Conservation (phyloP, 768 basidiomycete species). For the Mycena rosella region DNA sequence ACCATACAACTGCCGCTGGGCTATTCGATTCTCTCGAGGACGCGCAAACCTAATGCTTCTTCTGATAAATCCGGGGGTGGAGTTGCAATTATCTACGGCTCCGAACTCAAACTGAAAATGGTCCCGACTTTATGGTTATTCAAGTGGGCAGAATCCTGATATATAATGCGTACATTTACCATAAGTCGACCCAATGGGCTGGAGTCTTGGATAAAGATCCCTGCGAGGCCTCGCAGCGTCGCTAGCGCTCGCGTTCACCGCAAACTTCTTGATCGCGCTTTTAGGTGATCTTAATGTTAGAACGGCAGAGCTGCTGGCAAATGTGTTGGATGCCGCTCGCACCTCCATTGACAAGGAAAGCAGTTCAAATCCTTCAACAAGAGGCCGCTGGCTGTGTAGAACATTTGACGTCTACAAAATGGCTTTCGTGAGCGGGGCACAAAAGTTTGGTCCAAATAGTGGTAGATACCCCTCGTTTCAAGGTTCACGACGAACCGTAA, state of each 20-base stretch:
- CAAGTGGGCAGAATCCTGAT: slow-evolving; percentile 1
- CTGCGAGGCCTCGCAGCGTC: slow-evolving; percentile 10
- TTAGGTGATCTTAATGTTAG: too few species aligned
- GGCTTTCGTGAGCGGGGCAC: slow-evolving; percentile 9
- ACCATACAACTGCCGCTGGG: slow-evolving; percentile 4
- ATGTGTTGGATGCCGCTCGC: slow-evolving; percentile 3
- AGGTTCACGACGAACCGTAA: slow-evolving; percentile 6
- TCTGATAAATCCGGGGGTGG: slow-evolving; percentile 28
- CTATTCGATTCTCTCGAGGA: slow-evolving; percentile 11
- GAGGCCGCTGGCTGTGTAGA: background rate
- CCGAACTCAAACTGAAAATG: background rate
- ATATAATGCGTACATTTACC: slow-evolving; percentile 12
- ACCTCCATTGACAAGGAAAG: background rate
- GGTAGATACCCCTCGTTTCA: slow-evolving; percentile 27
- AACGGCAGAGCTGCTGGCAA: too few species aligned
- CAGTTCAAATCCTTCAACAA: too few species aligned
- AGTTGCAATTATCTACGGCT: background rate
- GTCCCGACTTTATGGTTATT: slow-evolving; percentile 21
- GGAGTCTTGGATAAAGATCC: slow-evolving; percentile 12
- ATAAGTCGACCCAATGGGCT: slow-evolving; percentile 3
- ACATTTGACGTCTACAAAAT: slow-evolving; percentile 12
- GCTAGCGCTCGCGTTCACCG: slow-evolving; percentile 11
- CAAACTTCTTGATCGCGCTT: background rate
- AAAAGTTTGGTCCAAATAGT: slow-evolving; percentile 5
- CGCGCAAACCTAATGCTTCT: slow-evolving; percentile 9